Evolutionary conservation across 805 yeast genomes (phyloP).

Genomic region (Starmerella powellii): DNA sequence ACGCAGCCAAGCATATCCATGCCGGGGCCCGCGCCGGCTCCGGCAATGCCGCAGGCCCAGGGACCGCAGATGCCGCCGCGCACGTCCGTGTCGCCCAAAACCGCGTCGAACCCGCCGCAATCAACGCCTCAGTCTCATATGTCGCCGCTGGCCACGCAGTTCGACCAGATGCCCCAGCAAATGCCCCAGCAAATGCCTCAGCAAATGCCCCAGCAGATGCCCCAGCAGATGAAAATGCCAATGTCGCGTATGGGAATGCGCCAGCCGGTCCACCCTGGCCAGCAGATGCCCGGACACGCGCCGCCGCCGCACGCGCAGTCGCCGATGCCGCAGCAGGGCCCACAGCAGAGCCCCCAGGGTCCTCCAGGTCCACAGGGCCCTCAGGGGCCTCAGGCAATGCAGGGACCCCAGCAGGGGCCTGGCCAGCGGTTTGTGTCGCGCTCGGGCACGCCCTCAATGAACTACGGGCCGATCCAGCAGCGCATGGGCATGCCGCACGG

Average conservation of each 20-base stretch:
- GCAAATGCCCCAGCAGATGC: neutral
- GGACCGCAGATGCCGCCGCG: neutral
- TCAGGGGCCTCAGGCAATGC: constrained; percentile 9
- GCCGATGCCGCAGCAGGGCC: neutral
- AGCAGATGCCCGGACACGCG: neutral
- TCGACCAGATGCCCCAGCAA: neutral
- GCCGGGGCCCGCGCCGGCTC: constrained; percentile 1
- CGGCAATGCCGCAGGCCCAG: neutral
- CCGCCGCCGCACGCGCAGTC: neutral
- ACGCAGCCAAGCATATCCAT: constrained; percentile 2
- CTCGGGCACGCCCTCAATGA: neutral
- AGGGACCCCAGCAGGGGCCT: neutral
- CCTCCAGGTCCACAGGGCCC: neutral
- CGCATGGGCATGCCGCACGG: neutral
- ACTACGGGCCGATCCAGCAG: too few species aligned
- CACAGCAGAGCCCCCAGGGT: neutral
- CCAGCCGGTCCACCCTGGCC: neutral
- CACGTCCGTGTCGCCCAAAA: neutral
- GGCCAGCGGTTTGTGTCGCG: neutral
- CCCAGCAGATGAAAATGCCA: constrained; percentile 2
- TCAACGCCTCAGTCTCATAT: too few species aligned
- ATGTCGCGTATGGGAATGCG: neutral
- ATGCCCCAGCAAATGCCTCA: neutral
- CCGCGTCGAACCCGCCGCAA: neutral
- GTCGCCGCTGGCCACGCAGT: too few species aligned